Conservation (phyloP, 1,284 basidiomycete species). For the Volvariella volvacea region DNA sequence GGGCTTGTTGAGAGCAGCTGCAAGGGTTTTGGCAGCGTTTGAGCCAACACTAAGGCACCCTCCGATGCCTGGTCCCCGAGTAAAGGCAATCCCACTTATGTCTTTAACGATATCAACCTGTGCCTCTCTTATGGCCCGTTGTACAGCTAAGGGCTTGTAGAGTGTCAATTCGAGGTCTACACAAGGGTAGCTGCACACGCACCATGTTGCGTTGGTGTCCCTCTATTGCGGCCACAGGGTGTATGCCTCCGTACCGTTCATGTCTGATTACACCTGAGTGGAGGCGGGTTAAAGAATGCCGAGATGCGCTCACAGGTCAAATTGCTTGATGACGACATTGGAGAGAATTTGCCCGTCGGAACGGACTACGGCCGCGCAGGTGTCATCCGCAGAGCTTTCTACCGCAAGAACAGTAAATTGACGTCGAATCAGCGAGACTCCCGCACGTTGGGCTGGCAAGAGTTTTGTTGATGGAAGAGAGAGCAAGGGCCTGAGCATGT, state of each 20-base stretch:
- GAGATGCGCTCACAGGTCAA: slow-evolving; percentile 40
- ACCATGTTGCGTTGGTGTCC: slow-evolving; percentile 78
- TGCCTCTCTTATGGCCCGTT: slow-evolving; percentile 61
- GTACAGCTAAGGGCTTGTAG: slow-evolving; percentile 69
- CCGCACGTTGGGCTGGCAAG: background rate
- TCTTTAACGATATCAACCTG: slow-evolving; percentile 45
- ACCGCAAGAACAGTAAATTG: slow-evolving; percentile 71
- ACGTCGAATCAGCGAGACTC: slow-evolving; percentile 10
- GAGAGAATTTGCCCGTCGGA: slow-evolving; percentile 65
- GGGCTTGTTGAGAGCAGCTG: slow-evolving; percentile 71
- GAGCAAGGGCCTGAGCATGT: background rate
- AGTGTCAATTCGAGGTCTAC: slow-evolving; percentile 6
- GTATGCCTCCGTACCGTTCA: slow-evolving; percentile 73
- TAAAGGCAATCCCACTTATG: slow-evolving; percentile 86
- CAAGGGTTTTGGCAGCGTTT: slow-evolving; percentile 76
- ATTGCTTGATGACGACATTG: slow-evolving; percentile 80
- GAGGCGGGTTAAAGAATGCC: background rate
- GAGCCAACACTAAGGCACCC: slow-evolving; percentile 76
- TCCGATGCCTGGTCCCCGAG: slow-evolving; percentile 83
- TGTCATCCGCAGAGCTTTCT: slow-evolving; percentile 86
- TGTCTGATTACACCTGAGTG: slow-evolving; percentile 35
- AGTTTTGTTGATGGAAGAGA: background rate
- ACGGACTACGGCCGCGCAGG: slow-evolving; percentile 78
- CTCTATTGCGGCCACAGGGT: slow-evolving; percentile 71
- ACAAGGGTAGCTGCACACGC: slow-evolving; percentile 4